A percentile compares a stretch with the other conserved stretches of the same genome.
phyloP scores from a whole-genome alignment of 2,329 filamentous ascomycete species.

The Claviceps capensis region DNA sequence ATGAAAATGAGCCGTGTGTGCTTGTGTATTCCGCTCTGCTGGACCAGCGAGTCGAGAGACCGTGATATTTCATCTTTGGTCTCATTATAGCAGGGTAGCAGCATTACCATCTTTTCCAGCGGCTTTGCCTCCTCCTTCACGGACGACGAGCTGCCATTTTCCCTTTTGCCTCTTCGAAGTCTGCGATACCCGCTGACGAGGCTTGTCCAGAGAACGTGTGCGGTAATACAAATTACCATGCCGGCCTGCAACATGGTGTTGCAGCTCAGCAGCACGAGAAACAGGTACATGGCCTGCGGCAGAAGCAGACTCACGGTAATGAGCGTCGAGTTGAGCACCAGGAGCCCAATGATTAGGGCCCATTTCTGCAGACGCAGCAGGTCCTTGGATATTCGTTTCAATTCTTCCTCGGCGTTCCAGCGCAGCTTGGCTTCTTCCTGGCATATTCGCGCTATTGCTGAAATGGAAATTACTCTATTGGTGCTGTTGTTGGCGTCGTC shows the following conservation, averaged over 20 bases:
- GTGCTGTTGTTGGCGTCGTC: conserved; percentile 11
- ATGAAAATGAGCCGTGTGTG: conserved; percentile 32
- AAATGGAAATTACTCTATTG: conserved; percentile 7
- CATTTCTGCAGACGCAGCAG: conserved; percentile 26
- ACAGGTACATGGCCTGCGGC: conserved; percentile 28
- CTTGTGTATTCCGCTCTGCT: conserved; percentile 26
- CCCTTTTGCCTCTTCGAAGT: conserved; percentile 11
- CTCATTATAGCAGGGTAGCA: conserved; percentile 37
- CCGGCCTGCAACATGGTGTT: conserved; percentile 28
- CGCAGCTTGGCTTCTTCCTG: conserved; percentile 26
- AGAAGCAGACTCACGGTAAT: conserved; percentile 24
- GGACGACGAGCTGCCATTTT: conserved; percentile 11
- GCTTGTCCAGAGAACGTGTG: conserved; percentile 17
- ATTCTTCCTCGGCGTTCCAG: conserved; percentile 26
- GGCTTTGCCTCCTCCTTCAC: no score
- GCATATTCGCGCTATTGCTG: conserved; percentile 21
- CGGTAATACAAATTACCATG: conserved; percentile 27
- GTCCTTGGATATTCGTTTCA: conserved; percentile 23
- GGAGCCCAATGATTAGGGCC: conserved; percentile 22
- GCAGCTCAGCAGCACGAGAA: conserved; percentile 31
- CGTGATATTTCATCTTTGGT: conserved; percentile 27
- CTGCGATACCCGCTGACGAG: conserved; percentile 15
- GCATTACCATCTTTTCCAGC: conserved; percentile 29
- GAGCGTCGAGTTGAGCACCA: conserved; percentile 20
- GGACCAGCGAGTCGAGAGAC: conserved; percentile 31